A percentile compares a stretch with the other conserved stretches of the same genome.
phyloP scores from a whole-genome alignment of 441 rosid genomes.

The Jatropha multifida region DNA sequence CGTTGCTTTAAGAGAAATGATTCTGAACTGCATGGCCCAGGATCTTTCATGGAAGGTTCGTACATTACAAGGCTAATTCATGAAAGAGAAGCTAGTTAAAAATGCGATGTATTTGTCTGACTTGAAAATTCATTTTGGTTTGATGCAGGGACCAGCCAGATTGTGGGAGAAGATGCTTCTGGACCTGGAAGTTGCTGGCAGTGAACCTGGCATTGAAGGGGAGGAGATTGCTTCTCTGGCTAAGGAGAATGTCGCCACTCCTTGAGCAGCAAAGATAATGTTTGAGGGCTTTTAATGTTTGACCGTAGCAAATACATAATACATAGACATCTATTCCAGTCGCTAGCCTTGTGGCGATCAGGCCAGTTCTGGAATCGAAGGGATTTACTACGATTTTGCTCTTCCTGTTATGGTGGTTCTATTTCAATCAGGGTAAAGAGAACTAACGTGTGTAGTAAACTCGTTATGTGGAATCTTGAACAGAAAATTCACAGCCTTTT shows the following conservation, averaged over 20 bases:
- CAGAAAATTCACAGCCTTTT: background rate
- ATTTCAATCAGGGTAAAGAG: background rate
- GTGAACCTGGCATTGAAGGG: slow-evolving; percentile 43
- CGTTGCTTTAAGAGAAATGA: slow-evolving; percentile 64
- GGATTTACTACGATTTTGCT: background rate
- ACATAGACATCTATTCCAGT: background rate
- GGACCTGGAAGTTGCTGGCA: slow-evolving; percentile 49
- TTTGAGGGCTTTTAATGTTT: background rate
- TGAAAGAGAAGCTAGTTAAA: background rate
- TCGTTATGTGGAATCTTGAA: background rate
- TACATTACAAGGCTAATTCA: background rate
- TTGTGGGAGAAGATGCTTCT: slow-evolving; percentile 72
- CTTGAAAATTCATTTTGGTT: background rate
- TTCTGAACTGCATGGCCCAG: slow-evolving; percentile 78
- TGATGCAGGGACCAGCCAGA: slow-evolving; percentile 68
- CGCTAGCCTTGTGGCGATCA: background rate
- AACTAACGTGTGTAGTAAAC: slow-evolving; percentile 2
- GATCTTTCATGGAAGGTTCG: slow-evolving; percentile 96
- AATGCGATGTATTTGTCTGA: background rate
- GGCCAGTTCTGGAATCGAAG: background rate
- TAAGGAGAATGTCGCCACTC: slow-evolving; percentile 75
- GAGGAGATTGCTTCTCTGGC: slow-evolving; percentile 46
- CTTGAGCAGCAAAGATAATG: slow-evolving; percentile 36
- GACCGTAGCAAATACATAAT: background rate
- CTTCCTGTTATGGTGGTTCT: background rate